phyloP scores from a whole-genome alignment of 331 rosid species.

The Phaseolus coccineus region DNA sequence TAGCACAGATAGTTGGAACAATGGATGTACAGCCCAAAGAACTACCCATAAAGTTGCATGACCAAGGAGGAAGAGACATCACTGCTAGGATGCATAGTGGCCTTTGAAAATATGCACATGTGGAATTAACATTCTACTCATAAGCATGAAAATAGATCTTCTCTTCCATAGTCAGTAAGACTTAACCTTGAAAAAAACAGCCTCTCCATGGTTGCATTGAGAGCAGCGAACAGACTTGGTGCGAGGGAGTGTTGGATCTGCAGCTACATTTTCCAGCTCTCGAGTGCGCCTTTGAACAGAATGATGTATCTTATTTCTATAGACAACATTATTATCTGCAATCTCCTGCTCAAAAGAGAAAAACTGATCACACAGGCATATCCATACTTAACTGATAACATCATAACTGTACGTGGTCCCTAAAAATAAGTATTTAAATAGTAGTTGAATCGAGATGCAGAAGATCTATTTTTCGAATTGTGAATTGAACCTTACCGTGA shows the following conservation, averaged over 20 bases:
- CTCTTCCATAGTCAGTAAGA: slow-evolving; percentile 1
- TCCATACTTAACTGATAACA: not conserved
- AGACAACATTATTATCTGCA: slow-evolving; percentile 78
- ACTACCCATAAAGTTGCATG: not conserved
- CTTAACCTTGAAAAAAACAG: slow-evolving; percentile 84
- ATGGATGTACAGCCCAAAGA: not conserved
- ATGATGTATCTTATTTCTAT: slow-evolving; percentile 79
- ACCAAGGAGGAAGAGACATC: slow-evolving; percentile 9
- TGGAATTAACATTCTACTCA: slow-evolving; percentile 14
- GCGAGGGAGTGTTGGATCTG: slow-evolving; percentile 94
- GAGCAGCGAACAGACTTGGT: slow-evolving; percentile 82
- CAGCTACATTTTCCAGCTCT: slow-evolving; percentile 76
- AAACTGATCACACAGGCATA: not conserved
- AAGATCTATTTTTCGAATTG: not conserved
- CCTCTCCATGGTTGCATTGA: slow-evolving; percentile 89
- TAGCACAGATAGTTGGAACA: not conserved
- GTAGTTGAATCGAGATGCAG: not conserved
- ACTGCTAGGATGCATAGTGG: not conserved
- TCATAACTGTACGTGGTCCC: not conserved
- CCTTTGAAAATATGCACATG: not conserved
- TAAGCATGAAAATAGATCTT: slow-evolving; percentile 1
- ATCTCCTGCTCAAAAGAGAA: slow-evolving; percentile 62
- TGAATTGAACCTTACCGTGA: not conserved
- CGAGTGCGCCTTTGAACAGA: slow-evolving; percentile 75
- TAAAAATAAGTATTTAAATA: not conserved